Conservation (phyloP, 148 eudicot species). For the Agrostemma githago region DNA sequence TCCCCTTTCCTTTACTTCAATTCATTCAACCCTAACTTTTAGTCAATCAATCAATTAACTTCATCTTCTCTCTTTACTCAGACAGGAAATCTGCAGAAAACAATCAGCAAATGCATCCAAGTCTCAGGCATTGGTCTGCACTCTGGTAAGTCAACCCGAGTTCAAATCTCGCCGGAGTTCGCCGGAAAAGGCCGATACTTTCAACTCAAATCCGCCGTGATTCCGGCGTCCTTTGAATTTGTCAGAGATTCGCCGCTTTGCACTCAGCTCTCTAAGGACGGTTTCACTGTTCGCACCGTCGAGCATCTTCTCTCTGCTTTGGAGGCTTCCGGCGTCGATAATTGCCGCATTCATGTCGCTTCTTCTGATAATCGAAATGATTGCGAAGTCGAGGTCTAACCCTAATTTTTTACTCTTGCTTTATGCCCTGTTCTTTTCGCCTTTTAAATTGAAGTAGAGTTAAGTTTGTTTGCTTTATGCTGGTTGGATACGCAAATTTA, state of each 20-base stretch:
- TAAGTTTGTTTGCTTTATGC: not conserved
- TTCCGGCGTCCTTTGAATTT: conserved; percentile 56
- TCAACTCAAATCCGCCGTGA: conserved; percentile 27
- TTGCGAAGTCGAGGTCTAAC: conserved; percentile 43
- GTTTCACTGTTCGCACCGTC: conserved; percentile 54
- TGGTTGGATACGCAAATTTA: no score
- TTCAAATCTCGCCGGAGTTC: conserved; percentile 54
- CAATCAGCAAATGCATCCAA: conserved; percentile 47
- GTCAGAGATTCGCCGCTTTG: conserved; percentile 59
- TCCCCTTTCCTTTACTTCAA: not conserved
- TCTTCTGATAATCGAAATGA: conserved; percentile 24
- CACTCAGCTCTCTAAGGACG: conserved; percentile 54
- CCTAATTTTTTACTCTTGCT: not conserved
- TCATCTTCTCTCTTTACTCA: no score
- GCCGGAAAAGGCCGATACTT: conserved; percentile 72
- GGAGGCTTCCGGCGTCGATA: conserved; percentile 82
- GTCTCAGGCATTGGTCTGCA: conserved; percentile 63
- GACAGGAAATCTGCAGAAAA: conserved; percentile 75
- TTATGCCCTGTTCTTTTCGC: not conserved
- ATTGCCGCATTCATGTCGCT: conserved; percentile 55
- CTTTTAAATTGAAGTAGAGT: not conserved
- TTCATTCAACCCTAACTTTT: conserved; percentile 17
- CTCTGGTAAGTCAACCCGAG: conserved; percentile 48
- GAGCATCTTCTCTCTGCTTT: conserved; percentile 91
- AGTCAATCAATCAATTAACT: no score